Base-by-base conservation (phyloP, 441 rosid species). In the Dalechampia spathulata region DNA sequence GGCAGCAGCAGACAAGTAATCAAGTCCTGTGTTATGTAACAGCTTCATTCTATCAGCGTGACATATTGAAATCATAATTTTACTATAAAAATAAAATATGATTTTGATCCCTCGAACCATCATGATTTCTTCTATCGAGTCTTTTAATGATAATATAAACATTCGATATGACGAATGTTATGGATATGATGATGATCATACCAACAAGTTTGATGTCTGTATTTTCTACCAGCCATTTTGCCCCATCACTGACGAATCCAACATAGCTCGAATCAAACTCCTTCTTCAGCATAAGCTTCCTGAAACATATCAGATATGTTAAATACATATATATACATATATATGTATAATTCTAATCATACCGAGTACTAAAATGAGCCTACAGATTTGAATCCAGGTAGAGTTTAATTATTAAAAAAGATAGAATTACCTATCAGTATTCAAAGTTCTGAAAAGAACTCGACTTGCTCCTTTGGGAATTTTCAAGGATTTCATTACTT, bases 181-280 rank as follows among this genome's bases (percentile, higher is more conserved):
- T n/a, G n/a, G n/a, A n/a, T n/a, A n/a, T n/a, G n/a, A 28, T 28
- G 3, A 3, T 28, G 7, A 28, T 38, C n/a, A n/a, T 66, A 83
- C 81, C 83, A 22, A 78, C 74, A 49, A 83, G 76, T 57, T 75
- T 76, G 65, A 78, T 75, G 63, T 75, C 75, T 2, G 86, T 78
- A 61, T 80, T 80, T 21, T 80, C 77, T 16, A 69, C 84, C 66
- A 83, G 39, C 86, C 83, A 78, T 67, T 71, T 58, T 22, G 90
- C 82, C 6, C 82, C 86, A 39, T 78, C 84, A 25, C 47, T 40
- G 50, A 17, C 69, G 53, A 83, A 81, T 11, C 80, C 90, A 0
- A 66, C 72, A 41, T 60, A 78, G 66, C 81, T 75, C 4, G 83
- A 58, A 56, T 77, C 81, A 32, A 80, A 83, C 68, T 64, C 73